A percentile compares a stretch with the other conserved stretches of the same genome.
Evolutionary conservation across 2,329 filamentous ascomycete species (phyloP).

Genomic region (Onygenales sp.): DNA sequence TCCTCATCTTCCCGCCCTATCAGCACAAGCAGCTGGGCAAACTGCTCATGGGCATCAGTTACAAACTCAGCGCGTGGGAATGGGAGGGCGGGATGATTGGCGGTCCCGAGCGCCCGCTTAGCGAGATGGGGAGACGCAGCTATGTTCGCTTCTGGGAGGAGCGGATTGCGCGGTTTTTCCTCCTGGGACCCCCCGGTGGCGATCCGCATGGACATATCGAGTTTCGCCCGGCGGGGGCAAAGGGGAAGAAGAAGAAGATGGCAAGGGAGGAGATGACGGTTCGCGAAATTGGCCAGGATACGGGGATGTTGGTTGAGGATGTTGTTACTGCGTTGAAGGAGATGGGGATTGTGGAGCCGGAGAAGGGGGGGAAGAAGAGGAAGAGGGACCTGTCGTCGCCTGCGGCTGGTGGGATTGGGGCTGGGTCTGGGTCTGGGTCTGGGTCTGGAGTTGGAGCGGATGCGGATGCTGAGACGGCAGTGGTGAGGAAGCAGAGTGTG

Average conservation of each 20-base stretch:
- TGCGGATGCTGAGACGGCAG: slow-evolving; percentile 20
- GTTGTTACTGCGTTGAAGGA: slow-evolving; percentile 67
- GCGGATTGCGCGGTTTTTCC: slow-evolving; percentile 63
- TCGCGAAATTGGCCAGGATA: slow-evolving; percentile 62
- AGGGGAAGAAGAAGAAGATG: slow-evolving; percentile 34
- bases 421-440: no score
- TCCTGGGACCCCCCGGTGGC: slow-evolving; percentile 24
- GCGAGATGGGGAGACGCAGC: slow-evolving; percentile 70
- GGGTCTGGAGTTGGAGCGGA: slow-evolving; percentile 13
- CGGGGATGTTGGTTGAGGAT: slow-evolving; percentile 79
- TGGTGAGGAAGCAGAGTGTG: slow-evolving; percentile 51
- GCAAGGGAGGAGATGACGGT: slow-evolving; percentile 50
- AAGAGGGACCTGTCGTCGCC: slow-evolving; percentile 23
- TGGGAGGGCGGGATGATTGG: slow-evolving; percentile 57
- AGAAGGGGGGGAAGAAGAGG: slow-evolving; percentile 45
- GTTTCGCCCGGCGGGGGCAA: slow-evolving; percentile 10
- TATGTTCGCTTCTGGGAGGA: slow-evolving; percentile 82
- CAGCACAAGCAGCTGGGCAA: slow-evolving; percentile 82
- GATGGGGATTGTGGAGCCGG: slow-evolving; percentile 60
- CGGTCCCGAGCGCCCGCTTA: slow-evolving; percentile 89
- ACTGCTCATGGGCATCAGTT: slow-evolving; percentile 84
- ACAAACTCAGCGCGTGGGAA: slow-evolving; percentile 80
- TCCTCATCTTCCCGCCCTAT: slow-evolving; percentile 91
- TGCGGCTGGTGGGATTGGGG: neutral
- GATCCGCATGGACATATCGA: slow-evolving; percentile 17